Evolutionary conservation across 768 basidiomycete species (phyloP).

Genomic region (Cystofilobasidium ferigula): DNA sequence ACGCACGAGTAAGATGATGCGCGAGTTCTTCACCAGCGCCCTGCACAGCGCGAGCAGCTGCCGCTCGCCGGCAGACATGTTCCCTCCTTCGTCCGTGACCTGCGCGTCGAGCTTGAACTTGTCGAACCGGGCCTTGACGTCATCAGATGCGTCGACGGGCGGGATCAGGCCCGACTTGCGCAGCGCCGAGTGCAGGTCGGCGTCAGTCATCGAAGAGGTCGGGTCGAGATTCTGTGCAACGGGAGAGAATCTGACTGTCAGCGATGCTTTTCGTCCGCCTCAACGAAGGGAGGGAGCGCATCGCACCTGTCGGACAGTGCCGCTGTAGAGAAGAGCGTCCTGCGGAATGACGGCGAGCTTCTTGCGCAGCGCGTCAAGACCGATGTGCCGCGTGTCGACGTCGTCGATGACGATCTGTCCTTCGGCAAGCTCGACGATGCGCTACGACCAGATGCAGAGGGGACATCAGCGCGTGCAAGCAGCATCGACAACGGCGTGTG

Average conservation of each 20-base stretch:
- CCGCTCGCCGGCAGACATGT: slow-evolving; percentile 52
- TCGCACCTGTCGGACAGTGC: slow-evolving; percentile 30
- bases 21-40: slow-evolving; percentile 53
- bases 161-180: slow-evolving; percentile 54
- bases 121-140: slow-evolving; percentile 42
- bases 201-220: slow-evolving; percentile 46
- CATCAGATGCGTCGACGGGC: slow-evolving; percentile 39
- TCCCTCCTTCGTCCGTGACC: slow-evolving; percentile 57
- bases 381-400: slow-evolving; percentile 46
- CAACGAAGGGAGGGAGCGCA: background rate
- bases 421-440: slow-evolving; percentile 50
- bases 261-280: background rate
- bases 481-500: too few species aligned
- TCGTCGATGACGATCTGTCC: slow-evolving; percentile 55
- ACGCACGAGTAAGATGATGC: slow-evolving; percentile 50
- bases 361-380: slow-evolving; percentile 48
- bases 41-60: slow-evolving; percentile 51
- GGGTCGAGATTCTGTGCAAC: slow-evolving; percentile 43
- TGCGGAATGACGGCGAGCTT: slow-evolving; percentile 60
- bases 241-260: background rate
- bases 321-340: slow-evolving; percentile 46
- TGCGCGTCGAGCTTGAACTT: slow-evolving; percentile 57
- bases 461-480: too few species aligned
- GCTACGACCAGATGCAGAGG: slow-evolving; percentile 1
- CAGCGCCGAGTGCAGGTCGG: slow-evolving; percentile 52